Conservation (phyloP, 371 early-diverging fungal species). For the Mortierella sp. region DNA sequence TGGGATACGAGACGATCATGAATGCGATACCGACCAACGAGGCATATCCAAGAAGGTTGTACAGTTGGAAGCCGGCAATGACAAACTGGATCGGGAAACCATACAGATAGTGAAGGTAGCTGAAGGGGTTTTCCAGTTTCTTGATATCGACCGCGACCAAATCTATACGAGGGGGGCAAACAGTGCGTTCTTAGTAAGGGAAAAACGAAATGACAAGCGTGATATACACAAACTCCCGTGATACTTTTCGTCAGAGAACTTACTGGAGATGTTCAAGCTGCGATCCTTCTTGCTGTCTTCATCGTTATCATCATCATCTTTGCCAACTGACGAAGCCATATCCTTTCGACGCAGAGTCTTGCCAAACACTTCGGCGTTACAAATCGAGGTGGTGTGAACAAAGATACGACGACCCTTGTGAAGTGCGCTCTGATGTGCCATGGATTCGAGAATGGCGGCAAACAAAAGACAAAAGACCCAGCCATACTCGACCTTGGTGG, state of each 20-base stretch:
- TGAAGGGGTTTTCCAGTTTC: slow-evolving; percentile 59
- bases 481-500: slow-evolving; percentile 56
- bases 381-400: slow-evolving; percentile 64
- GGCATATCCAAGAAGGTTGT: slow-evolving; percentile 69
- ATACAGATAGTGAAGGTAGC: slow-evolving; percentile 67
- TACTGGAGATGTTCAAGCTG: slow-evolving; percentile 48
- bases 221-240: not conserved
- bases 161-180: slow-evolving; percentile 18
- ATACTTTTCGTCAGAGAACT: not conserved
- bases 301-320: slow-evolving; percentile 17
- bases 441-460: slow-evolving; percentile 58
- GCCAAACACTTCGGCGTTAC: slow-evolving; percentile 67
- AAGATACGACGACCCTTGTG: slow-evolving; percentile 65
- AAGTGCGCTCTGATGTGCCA: slow-evolving; percentile 61
- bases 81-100: slow-evolving; percentile 66
- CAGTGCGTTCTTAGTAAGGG: not conserved
- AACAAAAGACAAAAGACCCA: slow-evolving; percentile 70
- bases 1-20: slow-evolving; percentile 66
- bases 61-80: slow-evolving; percentile 69
- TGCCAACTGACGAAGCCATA: slow-evolving; percentile 41
- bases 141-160: slow-evolving; percentile 69
- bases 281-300: slow-evolving; percentile 50
- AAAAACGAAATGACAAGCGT: not conserved
- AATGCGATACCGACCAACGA: slow-evolving; percentile 72
- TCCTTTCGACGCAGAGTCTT: slow-evolving; percentile 68